Evolutionary conservation across 257 asterid species (phyloP).

Genomic region (Nicotiana otophora): DNA sequence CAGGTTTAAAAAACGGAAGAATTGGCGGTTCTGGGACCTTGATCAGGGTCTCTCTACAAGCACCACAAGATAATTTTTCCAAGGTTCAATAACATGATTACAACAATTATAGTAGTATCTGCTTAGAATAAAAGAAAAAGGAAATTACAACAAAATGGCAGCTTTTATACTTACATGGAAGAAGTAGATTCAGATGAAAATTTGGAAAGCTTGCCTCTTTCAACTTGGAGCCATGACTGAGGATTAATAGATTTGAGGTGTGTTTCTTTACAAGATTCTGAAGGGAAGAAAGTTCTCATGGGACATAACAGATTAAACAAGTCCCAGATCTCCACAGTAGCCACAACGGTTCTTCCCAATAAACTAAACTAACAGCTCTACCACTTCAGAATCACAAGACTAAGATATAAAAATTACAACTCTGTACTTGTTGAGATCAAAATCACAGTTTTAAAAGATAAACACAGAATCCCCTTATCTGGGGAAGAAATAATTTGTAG

Average conservation of each 20-base stretch:
- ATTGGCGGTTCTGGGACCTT: constrained; percentile 88
- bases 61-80: constrained; percentile 12
- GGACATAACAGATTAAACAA: constrained; percentile 73
- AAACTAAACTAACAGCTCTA: constrained; percentile 11
- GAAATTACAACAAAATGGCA: background rate
- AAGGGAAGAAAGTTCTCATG: constrained; percentile 83
- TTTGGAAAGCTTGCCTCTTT: constrained; percentile 86
- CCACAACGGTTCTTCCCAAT: constrained; percentile 28
- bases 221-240: constrained; percentile 99
- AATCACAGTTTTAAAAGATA: constrained; percentile 14
- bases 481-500: background rate
- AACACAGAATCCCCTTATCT: constrained; percentile 10
- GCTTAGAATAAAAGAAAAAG: background rate
- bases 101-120: background rate
- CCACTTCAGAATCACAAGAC: constrained; percentile 14
- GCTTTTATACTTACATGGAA: constrained; percentile 55
- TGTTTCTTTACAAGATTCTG: constrained; percentile 82
- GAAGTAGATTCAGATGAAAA: constrained; percentile 59
- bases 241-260: constrained; percentile 68
- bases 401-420: background rate
- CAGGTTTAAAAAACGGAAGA: constrained; percentile 82
- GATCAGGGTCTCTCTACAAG: constrained; percentile 82
- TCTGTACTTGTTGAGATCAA: background rate
- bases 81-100: background rate
- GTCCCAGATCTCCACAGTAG: constrained; percentile 94